phyloP scores from a whole-genome alignment of 179 eudicot species.

The Patellifolia procumbens region DNA sequence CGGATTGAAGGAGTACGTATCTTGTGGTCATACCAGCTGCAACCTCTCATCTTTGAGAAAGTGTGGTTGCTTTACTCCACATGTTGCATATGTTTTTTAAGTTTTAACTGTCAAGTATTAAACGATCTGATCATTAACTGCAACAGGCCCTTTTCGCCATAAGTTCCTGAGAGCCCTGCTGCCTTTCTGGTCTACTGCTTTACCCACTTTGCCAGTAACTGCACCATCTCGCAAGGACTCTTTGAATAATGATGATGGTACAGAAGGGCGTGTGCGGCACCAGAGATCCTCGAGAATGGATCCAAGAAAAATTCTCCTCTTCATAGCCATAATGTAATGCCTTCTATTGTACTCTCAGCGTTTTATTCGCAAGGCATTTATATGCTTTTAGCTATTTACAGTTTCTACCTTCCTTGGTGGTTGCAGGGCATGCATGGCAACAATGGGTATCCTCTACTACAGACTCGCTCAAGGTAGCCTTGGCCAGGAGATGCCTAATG shows the following conservation, averaged over 20 bases:
- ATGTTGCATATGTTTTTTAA: not conserved
- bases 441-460: slow-evolving; percentile 94
- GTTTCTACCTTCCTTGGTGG: not conserved
- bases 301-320: slow-evolving; percentile 88
- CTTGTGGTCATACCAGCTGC: not conserved
- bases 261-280: slow-evolving; percentile 67
- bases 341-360: slow-evolving; percentile 15
- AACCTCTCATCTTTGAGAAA: not conserved
- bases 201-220: slow-evolving; percentile 91
- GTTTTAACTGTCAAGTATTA: no score
- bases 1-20: not conserved
- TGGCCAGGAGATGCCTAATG: slow-evolving; percentile 58
- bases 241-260: slow-evolving; percentile 57
- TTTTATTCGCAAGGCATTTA: slow-evolving; percentile 5
- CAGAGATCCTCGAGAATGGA: slow-evolving; percentile 86
- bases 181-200: slow-evolving; percentile 94
- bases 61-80: not conserved
- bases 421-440: slow-evolving; percentile 97
- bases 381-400: not conserved
- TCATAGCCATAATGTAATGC: slow-evolving; percentile 87
- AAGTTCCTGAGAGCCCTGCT: slow-evolving; percentile 74
- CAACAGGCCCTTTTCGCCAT: slow-evolving; percentile 74
- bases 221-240: slow-evolving; percentile 82
- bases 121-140: slow-evolving; percentile 1
- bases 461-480: slow-evolving; percentile 81